Evolutionary conservation across 352 stramenopile species (phyloP).

Genomic region (Peronospora destructor): DNA sequence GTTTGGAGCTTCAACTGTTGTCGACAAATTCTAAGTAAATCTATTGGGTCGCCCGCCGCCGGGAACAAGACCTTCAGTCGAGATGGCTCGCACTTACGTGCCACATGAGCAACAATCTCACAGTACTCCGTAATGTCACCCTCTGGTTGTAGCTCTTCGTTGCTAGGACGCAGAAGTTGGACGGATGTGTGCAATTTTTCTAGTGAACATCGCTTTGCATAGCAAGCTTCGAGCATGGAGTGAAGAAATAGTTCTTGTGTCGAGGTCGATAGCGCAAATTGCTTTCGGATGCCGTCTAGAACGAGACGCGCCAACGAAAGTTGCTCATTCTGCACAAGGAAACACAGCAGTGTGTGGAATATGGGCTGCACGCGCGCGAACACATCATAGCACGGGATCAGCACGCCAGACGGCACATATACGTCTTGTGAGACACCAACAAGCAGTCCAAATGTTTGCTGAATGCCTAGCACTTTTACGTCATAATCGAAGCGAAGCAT

Average conservation of each 20-base stretch:
- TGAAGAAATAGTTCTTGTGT: slow-evolving; percentile 80
- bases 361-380: slow-evolving; percentile 75
- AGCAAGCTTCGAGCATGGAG: slow-evolving; percentile 69
- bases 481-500: slow-evolving; percentile 79
- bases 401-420: slow-evolving; percentile 59
- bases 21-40: slow-evolving; percentile 54
- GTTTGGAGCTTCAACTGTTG: slow-evolving; percentile 66
- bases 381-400: slow-evolving; percentile 64
- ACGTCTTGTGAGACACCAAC: slow-evolving; percentile 76
- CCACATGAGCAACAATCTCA: slow-evolving; percentile 78
- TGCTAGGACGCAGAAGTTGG: slow-evolving; percentile 37
- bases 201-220: slow-evolving; percentile 34
- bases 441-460: slow-evolving; percentile 63
- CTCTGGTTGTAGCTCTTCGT: slow-evolving; percentile 7
- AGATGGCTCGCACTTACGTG: slow-evolving; percentile 78
- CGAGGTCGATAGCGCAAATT: slow-evolving; percentile 56
- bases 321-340: slow-evolving; percentile 64
- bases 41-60: slow-evolving; percentile 52
- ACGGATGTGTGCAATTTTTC: slow-evolving; percentile 43
- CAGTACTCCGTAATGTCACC: slow-evolving; percentile 72
- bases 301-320: slow-evolving; percentile 46
- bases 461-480: slow-evolving; percentile 58
- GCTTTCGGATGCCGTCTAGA: slow-evolving; percentile 36
- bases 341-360: slow-evolving; percentile 65
- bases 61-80: slow-evolving; percentile 66